These are phyloP conservation scores for Ceratobasidium sp. DNA, from an alignment of 1,284 basidiomycete genomes.

Conservation along the genomic window DNA sequence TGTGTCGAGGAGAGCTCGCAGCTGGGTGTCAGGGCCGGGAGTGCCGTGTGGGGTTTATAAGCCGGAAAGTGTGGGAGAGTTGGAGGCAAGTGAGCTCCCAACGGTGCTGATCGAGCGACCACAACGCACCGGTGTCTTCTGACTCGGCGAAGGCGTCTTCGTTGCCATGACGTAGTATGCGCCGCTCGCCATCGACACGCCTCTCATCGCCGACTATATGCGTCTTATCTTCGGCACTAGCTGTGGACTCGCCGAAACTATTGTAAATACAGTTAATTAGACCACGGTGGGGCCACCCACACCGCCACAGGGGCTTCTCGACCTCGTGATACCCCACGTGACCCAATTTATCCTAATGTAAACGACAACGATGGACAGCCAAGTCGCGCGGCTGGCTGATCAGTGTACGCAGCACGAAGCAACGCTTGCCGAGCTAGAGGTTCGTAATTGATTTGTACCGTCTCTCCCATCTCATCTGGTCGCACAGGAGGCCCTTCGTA, in stretches of 20 bases:
- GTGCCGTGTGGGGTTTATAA: constrained; percentile 40
- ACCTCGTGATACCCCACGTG: constrained; percentile 40
- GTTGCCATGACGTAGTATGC: neutral
- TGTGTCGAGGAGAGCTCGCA: constrained; percentile 17
- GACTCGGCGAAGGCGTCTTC: constrained; percentile 6
- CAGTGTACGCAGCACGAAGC: constrained; percentile 22
- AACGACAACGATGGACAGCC: constrained; percentile 37
- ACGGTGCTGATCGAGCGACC: constrained; percentile 40
- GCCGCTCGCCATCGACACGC: neutral
- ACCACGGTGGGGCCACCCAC: neutral
- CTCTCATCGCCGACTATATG: neutral
- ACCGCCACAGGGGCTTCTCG: constrained; percentile 8
- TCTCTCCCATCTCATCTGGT: neutral
- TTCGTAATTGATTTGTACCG: neutral
- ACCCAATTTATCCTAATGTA: constrained; percentile 7
- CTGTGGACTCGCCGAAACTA: constrained; percentile 41
- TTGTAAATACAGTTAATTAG: constrained; percentile 49
- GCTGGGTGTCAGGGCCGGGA: constrained; percentile 27
- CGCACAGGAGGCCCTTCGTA: constrained; percentile 23
- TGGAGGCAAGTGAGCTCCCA: constrained; percentile 44
- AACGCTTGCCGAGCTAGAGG: constrained; percentile 30
- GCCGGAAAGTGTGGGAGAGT: constrained; percentile 41
- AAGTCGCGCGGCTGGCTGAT: constrained; percentile 18
- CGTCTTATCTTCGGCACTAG: constrained; percentile 11
- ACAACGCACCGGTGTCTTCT: constrained; percentile 31